Percentiles rank a stretch among this genome's conserved stretches.
Evolutionary conservation across 1,284 basidiomycete genomes (phyloP).

Genomic region (Meripilus lineatus): DNA sequence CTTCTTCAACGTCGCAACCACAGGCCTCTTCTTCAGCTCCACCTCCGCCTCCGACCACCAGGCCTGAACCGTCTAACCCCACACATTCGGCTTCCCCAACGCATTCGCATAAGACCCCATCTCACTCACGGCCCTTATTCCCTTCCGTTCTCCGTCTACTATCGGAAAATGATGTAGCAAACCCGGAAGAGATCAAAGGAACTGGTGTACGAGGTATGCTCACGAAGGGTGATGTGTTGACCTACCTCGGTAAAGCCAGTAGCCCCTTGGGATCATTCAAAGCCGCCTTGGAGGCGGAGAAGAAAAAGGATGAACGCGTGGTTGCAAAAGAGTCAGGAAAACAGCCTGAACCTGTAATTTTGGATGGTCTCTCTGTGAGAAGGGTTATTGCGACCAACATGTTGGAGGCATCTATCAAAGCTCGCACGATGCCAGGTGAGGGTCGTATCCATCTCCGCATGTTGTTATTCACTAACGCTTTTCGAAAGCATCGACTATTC

Average conservation of each 20-base stretch:
- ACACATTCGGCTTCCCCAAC: slow-evolving; percentile 24
- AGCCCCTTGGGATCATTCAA: slow-evolving; percentile 74
- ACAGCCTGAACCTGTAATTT: slow-evolving; percentile 26
- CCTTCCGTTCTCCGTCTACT: slow-evolving; percentile 75
- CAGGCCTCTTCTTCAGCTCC: slow-evolving; percentile 21
- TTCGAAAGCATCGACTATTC: slow-evolving; percentile 32
- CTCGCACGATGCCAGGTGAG: slow-evolving; percentile 43
- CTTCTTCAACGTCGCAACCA: slow-evolving; percentile 15
- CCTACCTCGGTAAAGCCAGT: slow-evolving; percentile 77
- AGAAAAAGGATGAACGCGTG: slow-evolving; percentile 36
- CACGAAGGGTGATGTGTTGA: slow-evolving; percentile 86
- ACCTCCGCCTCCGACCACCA: slow-evolving; percentile 28
- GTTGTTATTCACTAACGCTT: slow-evolving; percentile 4
- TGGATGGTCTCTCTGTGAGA: slow-evolving; percentile 69
- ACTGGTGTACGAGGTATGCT: slow-evolving; percentile 86
- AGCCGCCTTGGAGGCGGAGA: slow-evolving; percentile 29
- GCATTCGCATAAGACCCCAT: slow-evolving; percentile 32
- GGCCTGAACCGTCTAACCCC: slow-evolving; percentile 23
- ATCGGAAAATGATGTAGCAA: slow-evolving; percentile 50
- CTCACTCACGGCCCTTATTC: slow-evolving; percentile 63
- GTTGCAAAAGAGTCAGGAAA: slow-evolving; percentile 17
- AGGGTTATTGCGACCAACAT: slow-evolving; percentile 69
- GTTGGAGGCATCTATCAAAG: slow-evolving; percentile 54
- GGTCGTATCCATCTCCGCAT: slow-evolving; percentile 7
- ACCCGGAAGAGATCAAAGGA: slow-evolving; percentile 59